Conservation (phyloP, 192 early-diverging fungal genomes). For the Podila epigama region DNA sequence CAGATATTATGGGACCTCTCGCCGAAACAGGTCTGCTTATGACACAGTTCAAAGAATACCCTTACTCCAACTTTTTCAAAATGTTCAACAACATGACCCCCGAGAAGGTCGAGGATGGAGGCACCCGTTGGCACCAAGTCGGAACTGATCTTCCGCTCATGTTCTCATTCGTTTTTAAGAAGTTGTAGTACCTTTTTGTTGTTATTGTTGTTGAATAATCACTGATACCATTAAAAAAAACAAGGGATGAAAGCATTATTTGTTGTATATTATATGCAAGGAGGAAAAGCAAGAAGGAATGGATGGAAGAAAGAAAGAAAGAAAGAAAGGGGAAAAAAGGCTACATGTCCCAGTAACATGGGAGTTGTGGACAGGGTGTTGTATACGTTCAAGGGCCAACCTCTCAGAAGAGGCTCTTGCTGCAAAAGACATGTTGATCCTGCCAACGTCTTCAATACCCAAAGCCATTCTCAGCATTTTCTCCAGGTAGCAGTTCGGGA, state of each 20-base stretch:
- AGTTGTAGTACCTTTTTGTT: too few species aligned
- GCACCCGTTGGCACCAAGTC: conserved; percentile 13
- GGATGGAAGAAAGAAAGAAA: too few species aligned
- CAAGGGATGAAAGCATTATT: not conserved
- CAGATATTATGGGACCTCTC: conserved; percentile 21
- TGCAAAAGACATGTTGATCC: too few species aligned
- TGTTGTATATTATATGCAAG: conserved; percentile 4
- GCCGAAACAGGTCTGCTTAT: conserved; percentile 6
- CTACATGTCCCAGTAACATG: too few species aligned
- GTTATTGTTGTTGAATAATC: too few species aligned
- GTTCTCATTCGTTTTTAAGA: conserved; percentile 28
- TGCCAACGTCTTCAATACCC: not conserved
- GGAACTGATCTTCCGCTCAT: conserved; percentile 42
- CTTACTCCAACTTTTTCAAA: conserved; percentile 46
- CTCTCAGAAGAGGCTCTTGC: too few species aligned
- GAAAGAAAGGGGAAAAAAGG: not conserved
- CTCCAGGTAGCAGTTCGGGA: conserved; percentile 13
- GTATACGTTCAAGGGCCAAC: too few species aligned
- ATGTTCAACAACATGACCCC: conserved; percentile 20
- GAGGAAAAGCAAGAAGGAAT: not conserved
- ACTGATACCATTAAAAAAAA: not conserved
- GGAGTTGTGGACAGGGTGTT: too few species aligned
- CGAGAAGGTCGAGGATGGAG: conserved; percentile 26
- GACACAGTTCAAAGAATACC: conserved; percentile 38
- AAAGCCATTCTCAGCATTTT: not conserved